Evolutionary conservation across 1,284 basidiomycete genomes (phyloP), one percentile per base, ranked within the genome.

Genomic region (Ceratobasidium sp.): DNA sequence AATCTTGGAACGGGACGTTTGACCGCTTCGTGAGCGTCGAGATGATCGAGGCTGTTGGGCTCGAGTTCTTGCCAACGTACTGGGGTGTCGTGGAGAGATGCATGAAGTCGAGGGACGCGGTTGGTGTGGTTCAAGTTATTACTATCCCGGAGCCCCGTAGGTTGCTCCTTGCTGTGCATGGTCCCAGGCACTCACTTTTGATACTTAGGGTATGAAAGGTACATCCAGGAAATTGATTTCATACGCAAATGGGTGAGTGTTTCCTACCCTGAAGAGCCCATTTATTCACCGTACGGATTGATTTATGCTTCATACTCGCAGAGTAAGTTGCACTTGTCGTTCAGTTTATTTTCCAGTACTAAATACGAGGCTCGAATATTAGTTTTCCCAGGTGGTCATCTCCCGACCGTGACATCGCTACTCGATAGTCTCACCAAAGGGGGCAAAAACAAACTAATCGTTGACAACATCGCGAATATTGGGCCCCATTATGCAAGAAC

Each of bases 401-500:
- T 93, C 9, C 92, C 92, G 3, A 89, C 88, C 0, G 81, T 93
- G 8, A 88, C 89, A 1, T 34, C 46, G 46, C 72, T 74, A 32
- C 80, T 89, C 14, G 81, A 86, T 64, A 85, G 86, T 3, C 81
- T 92, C 71, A 77, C 83, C 12, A 79, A 83, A 36, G 91, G 89
- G 8, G 84, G 88, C 0, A 78, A 84, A 28, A 87, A 88, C 26
- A 83, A 83, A 14, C 84, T 48, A 80, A 82, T 90, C 28, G 85
- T 92, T 43, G 92, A 93, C 75, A 88, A 88, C 18, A 83, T 92
- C 5, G 84, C 84, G n/a, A 93, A 92, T 80, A 93, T 93, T 76
- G 92, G 92, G 32, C 88, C 89, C 32, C 91, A 94, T 79, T 94
- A 94, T 79, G 87, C 91, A 1, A 85, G 92, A 3, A 93, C 92